phyloP scores from a whole-genome alignment of 129 eudicot genomes.

The Pseudognaphalium luteoalbum region DNA sequence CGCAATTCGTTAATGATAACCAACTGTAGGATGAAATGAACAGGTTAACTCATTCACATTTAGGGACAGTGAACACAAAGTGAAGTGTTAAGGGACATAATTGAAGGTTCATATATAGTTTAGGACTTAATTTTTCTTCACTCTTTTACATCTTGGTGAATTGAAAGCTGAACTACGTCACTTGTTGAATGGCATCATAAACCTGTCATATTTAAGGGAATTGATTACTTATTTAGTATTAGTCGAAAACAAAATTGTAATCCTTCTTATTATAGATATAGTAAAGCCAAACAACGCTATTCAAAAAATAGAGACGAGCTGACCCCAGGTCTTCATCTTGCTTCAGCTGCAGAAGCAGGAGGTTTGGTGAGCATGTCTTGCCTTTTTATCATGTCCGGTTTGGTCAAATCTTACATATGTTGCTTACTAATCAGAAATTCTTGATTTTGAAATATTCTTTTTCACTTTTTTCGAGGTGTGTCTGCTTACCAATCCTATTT shows the following conservation, averaged over 20 bases:
- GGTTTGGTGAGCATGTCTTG: slow-evolving; percentile 62
- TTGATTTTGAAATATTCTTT: slow-evolving; percentile 10
- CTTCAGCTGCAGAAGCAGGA: slow-evolving; percentile 99
- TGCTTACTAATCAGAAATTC: not conserved
- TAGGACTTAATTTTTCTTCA: not conserved
- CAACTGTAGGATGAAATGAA: not conserved
- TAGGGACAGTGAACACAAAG: not conserved
- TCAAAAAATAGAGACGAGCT: slow-evolving; percentile 58
- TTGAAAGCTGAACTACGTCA: no score
- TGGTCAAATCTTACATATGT: not conserved
- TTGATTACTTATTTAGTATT: no score
- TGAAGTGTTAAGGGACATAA: not conserved
- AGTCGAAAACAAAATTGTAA: no score
- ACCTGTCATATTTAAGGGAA: no score
- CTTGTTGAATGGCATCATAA: no score
- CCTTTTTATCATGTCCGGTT: slow-evolving; percentile 1
- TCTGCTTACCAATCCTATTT: slow-evolving; percentile 86
- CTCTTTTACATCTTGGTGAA: not conserved
- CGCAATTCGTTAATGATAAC: not conserved
- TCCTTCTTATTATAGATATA: slow-evolving; percentile 51
- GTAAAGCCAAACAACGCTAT: slow-evolving; percentile 90
- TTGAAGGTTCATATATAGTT: not conserved
- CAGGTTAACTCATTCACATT: not conserved
- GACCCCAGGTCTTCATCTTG: slow-evolving; percentile 82
- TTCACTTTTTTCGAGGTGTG: slow-evolving; percentile 57